Evolutionary conservation across 1,284 basidiomycete species (phyloP), one percentile per base, ranked within the genome.

Genomic region (Heterobasidion occidentale): DNA sequence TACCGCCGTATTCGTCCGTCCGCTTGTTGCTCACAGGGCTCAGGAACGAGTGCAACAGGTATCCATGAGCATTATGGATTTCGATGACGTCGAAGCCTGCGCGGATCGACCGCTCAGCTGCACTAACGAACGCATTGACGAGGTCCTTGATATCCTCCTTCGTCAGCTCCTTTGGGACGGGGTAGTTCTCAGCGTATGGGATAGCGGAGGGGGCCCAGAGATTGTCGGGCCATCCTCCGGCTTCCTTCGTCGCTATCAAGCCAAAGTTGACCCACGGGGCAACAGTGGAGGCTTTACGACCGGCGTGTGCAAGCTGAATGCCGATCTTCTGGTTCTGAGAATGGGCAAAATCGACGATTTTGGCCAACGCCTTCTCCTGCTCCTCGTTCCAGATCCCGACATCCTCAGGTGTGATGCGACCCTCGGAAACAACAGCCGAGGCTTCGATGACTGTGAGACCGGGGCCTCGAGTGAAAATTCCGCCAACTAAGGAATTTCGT

Each of bases 271-370:
- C 73, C 84, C 84, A 88, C 3, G 83, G 81, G 2, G 83, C 77
- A 52, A 77, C 72, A 0, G 77, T 82, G 12, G 80, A 83, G 0
- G 86, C 85, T 68, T 92, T 91, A 42, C 89, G 74, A 0, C 90
- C 89, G 0, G 88, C 88, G 67, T 92, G 89, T 1, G 83, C 84
- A 15, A 93, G 77, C 66, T 93, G 90, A 51, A 92, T 77, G 4
- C 84, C 90, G 17, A 89, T 80, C 61, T 78, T 79, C 50, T 78
- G 71, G 51, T 78, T 77, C 65, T 88, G 79, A 20, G 78, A 71
- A 66, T 90, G 87, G 45, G 80, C 75, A 61, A 85, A 87, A 47
- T 84, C 76, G 56, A 89, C 83, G 56, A 91, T 78, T 27, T 80
- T 77, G 62, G 79, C 79, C 57, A 88, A 73, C 0, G 84, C 79